Conservation (phyloP, 2,329 filamentous ascomycete genomes). For the Colletotrichum neosansevieriae region DNA sequence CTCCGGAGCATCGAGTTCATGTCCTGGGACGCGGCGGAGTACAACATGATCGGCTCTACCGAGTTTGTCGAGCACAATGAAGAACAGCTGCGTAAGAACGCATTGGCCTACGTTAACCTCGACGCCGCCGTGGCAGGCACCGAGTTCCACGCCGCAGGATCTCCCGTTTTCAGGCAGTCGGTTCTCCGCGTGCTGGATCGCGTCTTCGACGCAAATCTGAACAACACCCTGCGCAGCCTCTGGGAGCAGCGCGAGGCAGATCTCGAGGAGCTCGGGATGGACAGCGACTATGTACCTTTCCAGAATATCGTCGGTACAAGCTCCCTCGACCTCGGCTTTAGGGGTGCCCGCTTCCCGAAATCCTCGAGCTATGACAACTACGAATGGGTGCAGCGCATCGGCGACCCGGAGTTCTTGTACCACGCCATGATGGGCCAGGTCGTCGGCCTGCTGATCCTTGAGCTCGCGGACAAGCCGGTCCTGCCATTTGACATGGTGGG, state of each 20-base stretch:
- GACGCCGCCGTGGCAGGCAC: slow-evolving; percentile 83
- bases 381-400: slow-evolving; percentile 83
- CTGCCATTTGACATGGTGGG: slow-evolving; percentile 83
- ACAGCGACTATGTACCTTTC: slow-evolving; percentile 89
- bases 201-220: slow-evolving; percentile 77
- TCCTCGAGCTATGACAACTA: slow-evolving; percentile 92
- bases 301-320: slow-evolving; percentile 91
- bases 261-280: slow-evolving; percentile 76
- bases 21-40: slow-evolving; percentile 95
- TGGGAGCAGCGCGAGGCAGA: slow-evolving; percentile 76
- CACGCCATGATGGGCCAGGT: slow-evolving; percentile 85
- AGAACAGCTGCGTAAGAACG: slow-evolving; percentile 78
- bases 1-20: slow-evolving; percentile 96
- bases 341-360: slow-evolving; percentile 74
- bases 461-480: slow-evolving; percentile 84
- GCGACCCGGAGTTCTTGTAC: slow-evolving; percentile 86
- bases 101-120: slow-evolving; percentile 90
- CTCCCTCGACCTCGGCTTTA: slow-evolving; percentile 86
- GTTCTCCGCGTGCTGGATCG: slow-evolving; percentile 80
- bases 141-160: slow-evolving; percentile 82
- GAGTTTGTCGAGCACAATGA: slow-evolving; percentile 92
- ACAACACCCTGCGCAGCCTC: slow-evolving; percentile 78
- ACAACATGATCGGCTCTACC: slow-evolving; percentile 93
- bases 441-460: slow-evolving; percentile 84
- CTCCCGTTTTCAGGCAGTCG: slow-evolving; percentile 81